Evolutionary conservation across 1,284 basidiomycete genomes (phyloP), one percentile per base, ranked within the genome.

Genomic region (Cryptococcus sp.): DNA sequence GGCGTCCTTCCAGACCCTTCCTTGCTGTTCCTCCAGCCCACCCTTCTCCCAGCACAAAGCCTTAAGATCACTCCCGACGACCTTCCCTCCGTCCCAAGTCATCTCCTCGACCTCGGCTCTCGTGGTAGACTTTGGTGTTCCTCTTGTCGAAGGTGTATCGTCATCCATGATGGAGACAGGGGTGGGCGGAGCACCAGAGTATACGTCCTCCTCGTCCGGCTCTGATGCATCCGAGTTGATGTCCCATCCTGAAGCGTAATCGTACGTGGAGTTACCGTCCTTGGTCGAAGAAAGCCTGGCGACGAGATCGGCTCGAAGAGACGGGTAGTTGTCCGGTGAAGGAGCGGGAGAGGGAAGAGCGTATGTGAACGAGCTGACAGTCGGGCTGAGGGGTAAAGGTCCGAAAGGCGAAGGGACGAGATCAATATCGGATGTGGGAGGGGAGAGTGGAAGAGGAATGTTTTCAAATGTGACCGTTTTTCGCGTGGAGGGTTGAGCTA

Each of bases 181-280:
- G 2, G 69, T 71, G 2, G 68, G 69, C 10, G 69, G 69, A 4
- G 53, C 61, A 14, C 58, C 59, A 0, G 65, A 61, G 24, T 60
- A 62, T 2, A 53, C 51, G 23, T 58, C 57, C 14, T 65, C 61
- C 14, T 57, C 55, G 2, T 63, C 60, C 16, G 60, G 33, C 12
- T 62, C 58, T 52, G 65, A 67, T 5, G 21, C 46, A 19, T 60
- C 58, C 14, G 47, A 54, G 10, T 60, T 58, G 19, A 62, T 24
- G 16, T 62, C 56, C 65, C 65, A 65, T 2, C 49, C 53, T 5
- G 59, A 49, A 22, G 63, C 51, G 49, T 63, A 61, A 47, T 59
- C 47, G 35, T 50, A 47, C 44, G 56, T 48, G 14, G 26, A 28
- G 24, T 48, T 47, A n/a, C 48, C 28, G 24, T 46, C 28, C 10